phyloP scores from a whole-genome alignment of 768 basidiomycete species.

The Boletus fagicola region DNA sequence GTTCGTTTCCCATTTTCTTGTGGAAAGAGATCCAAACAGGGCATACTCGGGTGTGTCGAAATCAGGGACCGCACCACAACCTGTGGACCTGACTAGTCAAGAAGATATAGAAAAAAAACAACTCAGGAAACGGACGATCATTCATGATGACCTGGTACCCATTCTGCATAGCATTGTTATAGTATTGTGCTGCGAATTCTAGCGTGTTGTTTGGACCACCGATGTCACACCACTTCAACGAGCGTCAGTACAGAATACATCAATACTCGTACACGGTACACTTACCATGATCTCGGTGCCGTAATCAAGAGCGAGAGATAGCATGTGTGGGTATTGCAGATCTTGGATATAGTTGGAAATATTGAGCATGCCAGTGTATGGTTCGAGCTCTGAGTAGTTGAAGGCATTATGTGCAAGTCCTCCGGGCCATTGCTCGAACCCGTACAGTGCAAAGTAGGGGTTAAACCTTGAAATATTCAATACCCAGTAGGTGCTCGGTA shows the following conservation, averaged over 20 bases:
- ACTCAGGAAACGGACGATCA: conserved; percentile 30
- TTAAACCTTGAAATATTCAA: conserved; percentile 41
- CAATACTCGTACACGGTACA: background rate
- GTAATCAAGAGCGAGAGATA: conserved; percentile 38
- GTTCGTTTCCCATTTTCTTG: conserved; percentile 52
- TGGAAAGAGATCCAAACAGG: conserved; percentile 44
- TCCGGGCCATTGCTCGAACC: conserved; percentile 50
- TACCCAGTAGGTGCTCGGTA: too few species aligned
- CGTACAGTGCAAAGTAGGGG: conserved; percentile 47
- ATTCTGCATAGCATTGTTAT: conserved; percentile 39
- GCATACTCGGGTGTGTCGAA: conserved; percentile 57
- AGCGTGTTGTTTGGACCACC: conserved; percentile 47
- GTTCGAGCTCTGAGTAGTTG: conserved; percentile 45
- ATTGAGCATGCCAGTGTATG: conserved; percentile 48
- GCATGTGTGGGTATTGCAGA: conserved; percentile 51
- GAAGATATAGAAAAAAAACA: background rate
- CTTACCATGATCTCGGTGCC: conserved; percentile 55
- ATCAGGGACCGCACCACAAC: conserved; percentile 49
- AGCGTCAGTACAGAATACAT: conserved; percentile 10
- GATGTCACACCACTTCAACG: conserved; percentile 53
- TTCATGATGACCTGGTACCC: conserved; percentile 49
- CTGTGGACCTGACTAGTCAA: conserved; percentile 25
- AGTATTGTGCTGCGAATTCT: conserved; percentile 45
- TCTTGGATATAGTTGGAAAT: conserved; percentile 52
- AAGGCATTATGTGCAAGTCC: conserved; percentile 51